Base-by-base conservation (phyloP, 179 eudicot genomes). In the Silene vulgaris region DNA sequence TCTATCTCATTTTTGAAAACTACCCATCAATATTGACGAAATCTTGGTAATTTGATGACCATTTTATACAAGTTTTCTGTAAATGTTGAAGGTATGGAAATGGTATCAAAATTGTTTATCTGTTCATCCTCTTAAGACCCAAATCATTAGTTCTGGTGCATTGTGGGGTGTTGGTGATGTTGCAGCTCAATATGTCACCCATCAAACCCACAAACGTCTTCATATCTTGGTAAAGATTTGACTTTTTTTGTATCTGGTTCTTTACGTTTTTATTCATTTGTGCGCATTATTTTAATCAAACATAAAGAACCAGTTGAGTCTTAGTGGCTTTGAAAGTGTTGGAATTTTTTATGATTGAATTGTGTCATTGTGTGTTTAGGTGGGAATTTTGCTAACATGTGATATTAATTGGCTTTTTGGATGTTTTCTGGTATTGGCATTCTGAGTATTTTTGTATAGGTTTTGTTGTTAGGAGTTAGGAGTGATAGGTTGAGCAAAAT, bases 41-140 rank as follows among this genome's bases (percentile, higher is more conserved):
- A 64, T 20, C 5, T 74, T 1, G 6, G 45, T 52, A 40, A 28
- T 23, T n/a, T 57, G 29, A 2, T 54, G 70, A 28, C 29, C 11
- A 69, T 37, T 26, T 50, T n/a, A n/a, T 19, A 32, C 32, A 66
- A 28, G 37, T 67, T 52, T 45, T 45, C 35, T 28, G 43, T 62
- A 48, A 71, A 83, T 82, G 85, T 75, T 81, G 67, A 81, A 61
- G 73, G 56, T 84, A 20, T 86, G 88, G 85, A 84, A 68, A 75
- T 84, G 84, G 84, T 86, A 86, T 20, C 88, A 80, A 68, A 81
- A 75, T 63, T 84, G 84, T 79, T 78, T 86, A 67, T 52, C 79
- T 8, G 75, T 73, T 61, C 86, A 85, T 65, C 88, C 87, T 4
- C 78, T 86, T 17, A 86, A 77, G 69, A 85, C 88, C 61, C 88